Evolutionary conservation across 176 grass and related monocot species (phyloP), one percentile per base, ranked within the genome.

Genomic region (Dendrocalamus sinicus): DNA sequence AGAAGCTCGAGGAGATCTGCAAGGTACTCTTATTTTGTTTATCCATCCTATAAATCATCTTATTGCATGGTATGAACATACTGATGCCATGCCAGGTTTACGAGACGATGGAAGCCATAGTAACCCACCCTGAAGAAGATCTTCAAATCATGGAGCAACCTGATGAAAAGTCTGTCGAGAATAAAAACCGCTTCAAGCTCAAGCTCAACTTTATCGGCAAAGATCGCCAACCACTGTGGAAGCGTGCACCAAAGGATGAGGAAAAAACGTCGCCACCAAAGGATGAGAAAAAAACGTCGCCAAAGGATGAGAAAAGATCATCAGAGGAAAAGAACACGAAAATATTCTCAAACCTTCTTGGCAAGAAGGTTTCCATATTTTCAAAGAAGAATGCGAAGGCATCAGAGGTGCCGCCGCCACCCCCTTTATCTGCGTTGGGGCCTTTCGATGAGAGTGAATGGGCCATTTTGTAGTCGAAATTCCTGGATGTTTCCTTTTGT

Each of bases 81-180:
- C 4, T 82, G 19, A 81, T 70, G 66, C 24, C 24, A 64, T 30
- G 35, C 19, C 70, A 95, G 93, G 88, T 91, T 44, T 95, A 89
- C 41, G 90, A 88, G 87, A 91, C 93, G 9, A 85, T 95, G 82
- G 90, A 95, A 76, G 90, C 93, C 45, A 91, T 95, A 85, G n/a
- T 95, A 62, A 79, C 79, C 67, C 84, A 89, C 75, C 93, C 93
- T 51, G 93, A 92, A 91, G 90, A 92, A 24, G 68, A 77, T 66
- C 87, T 90, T 69, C 87, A 83, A 83, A 83, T 86, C 75, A 91
- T 72, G 83, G 86, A 89, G 51, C 86, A 86, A 60, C 90, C 90
- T 58, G 93, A 92, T 2, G 93, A 89, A 40, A 89, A 61, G 30
- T 87, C 52, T 19, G 52, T 70, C 4, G 90, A 87, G n/a, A 88